Base-by-base conservation (phyloP, 306 rosid species). In the Elaeagnus macrophylla region DNA sequence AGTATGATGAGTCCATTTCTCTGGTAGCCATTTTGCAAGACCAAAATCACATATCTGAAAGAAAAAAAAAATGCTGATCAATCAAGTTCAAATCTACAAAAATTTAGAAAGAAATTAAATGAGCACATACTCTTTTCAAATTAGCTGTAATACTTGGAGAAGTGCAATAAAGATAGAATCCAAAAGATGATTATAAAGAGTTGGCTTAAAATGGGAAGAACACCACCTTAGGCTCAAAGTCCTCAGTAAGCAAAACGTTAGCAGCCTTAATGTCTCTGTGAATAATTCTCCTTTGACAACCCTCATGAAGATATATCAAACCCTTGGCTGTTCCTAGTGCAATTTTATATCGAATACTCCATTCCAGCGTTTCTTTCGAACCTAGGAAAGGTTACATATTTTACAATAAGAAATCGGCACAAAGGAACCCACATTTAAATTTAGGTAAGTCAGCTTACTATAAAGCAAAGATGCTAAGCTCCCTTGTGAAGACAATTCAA, bases 241-340 rank as follows among this genome's bases (percentile, higher is more conserved):
- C 81, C 65, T 82, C 78, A 0, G 82, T 79, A 43, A 93, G 99
- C 80, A 93, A 79, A 68, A 93, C 83, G 67, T 93, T 93, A 19
- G 99, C 95, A 74, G 96, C 96, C 66, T 93, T 93, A 48, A 93
- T 81, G 72, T 93, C 99, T 78, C 96, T 87, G 54, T 93, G 99
- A 50, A 93, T 87, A 37, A 93, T 84, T 79, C 96, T 87, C 70
- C 86, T 87, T 51, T 81, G 96, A 70, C 96, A 87, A 52, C 83
- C 89, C 66, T 93, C 94, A 15, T 93, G 99, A 60, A 93, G 96
- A 81, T 93, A 93, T 1, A 77, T 54, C 55, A 93, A 59, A 18
- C 99, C 99, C 51, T 69, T 75, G 0, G 89, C 89, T 59, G 82
- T 80, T 69, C 99, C 99, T 51, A 73, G 6, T 52, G 95, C 99